Percentiles rank a stretch among this genome's conserved stretches.
Conservation (phyloP, 495 filamentous ascomycete genomes). For the Jackrogersella minutella region DNA sequence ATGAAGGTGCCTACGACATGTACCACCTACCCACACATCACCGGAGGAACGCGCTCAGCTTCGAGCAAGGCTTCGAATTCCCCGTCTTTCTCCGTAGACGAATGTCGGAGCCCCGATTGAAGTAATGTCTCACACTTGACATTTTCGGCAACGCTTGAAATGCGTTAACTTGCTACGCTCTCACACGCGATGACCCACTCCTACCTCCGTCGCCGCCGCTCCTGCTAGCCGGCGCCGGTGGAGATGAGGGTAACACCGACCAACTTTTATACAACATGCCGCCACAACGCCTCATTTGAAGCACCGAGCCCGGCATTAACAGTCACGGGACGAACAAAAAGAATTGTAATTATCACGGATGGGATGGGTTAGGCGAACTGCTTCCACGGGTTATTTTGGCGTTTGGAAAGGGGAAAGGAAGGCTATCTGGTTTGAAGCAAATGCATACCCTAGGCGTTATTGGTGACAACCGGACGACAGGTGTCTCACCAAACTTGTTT, state of each 20-base stretch:
- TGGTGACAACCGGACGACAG: neutral
- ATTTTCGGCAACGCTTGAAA: neutral
- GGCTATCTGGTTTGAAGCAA: neutral
- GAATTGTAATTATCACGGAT: neutral
- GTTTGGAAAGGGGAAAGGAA: neutral
- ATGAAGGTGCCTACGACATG: slow-evolving; percentile 30
- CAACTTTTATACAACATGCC: neutral
- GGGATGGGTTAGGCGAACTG: neutral
- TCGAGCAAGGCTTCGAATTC: slow-evolving; percentile 37
- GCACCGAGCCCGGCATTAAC: neutral
- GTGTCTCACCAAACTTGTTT: neutral
- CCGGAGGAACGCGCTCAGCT: slow-evolving; percentile 37
- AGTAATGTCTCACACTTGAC: slow-evolving; percentile 4
- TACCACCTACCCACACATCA: slow-evolving; percentile 34
- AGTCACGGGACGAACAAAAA: neutral
- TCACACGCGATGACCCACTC: neutral
- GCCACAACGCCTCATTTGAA: neutral
- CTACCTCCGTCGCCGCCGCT: neutral
- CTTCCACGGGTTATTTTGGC: neutral
- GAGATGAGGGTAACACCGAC: neutral
- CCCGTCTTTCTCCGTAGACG: slow-evolving; percentile 35
- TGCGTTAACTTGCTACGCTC: too few relatives aligned
- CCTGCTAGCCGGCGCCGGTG: neutral
- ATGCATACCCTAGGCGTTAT: neutral
- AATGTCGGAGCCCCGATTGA: slow-evolving; percentile 14